Percentiles rank a stretch among this genome's conserved stretches.
Evolutionary conservation across 169 alveolate genomes (phyloP).

Genomic region (Plasmodium blacklocki): DNA sequence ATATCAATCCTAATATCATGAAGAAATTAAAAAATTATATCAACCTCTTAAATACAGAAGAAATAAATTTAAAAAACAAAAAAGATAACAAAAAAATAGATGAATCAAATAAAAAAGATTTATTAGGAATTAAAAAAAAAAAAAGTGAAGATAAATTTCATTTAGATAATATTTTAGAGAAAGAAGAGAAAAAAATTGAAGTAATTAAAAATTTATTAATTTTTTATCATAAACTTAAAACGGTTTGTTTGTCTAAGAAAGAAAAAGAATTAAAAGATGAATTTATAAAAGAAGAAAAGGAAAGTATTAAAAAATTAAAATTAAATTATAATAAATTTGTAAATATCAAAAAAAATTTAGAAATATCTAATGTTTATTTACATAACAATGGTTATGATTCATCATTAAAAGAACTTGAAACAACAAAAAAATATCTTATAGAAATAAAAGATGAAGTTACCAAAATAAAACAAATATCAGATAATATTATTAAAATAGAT

Average conservation of each 20-base stretch:
- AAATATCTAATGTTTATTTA: constrained; percentile 44
- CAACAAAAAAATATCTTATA: constrained; percentile 33
- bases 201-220: constrained; percentile 28
- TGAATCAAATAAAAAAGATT: background rate
- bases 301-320: constrained; percentile 56
- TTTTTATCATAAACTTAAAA: constrained; percentile 45
- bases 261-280: constrained; percentile 59
- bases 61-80: constrained; percentile 12
- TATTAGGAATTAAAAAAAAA: background rate
- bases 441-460: constrained; percentile 56
- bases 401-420: constrained; percentile 53
- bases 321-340: constrained; percentile 49
- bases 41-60: constrained; percentile 45
- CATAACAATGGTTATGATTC: constrained; percentile 47
- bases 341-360: constrained; percentile 52
- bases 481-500: constrained; percentile 48
- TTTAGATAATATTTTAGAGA: constrained; percentile 1
- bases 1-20: constrained; percentile 30
- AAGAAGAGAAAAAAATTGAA: constrained; percentile 36
- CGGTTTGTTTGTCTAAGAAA: constrained; percentile 60
- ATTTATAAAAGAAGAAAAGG: constrained; percentile 63
- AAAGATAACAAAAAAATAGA: constrained; percentile 17
- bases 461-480: constrained; percentile 38
- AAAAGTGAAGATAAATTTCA: background rate
- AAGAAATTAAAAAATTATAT: constrained; percentile 39